Evolutionary conservation across 169 alveolate species (phyloP).

Genomic region (Cryptosporidium xiaoi): DNA sequence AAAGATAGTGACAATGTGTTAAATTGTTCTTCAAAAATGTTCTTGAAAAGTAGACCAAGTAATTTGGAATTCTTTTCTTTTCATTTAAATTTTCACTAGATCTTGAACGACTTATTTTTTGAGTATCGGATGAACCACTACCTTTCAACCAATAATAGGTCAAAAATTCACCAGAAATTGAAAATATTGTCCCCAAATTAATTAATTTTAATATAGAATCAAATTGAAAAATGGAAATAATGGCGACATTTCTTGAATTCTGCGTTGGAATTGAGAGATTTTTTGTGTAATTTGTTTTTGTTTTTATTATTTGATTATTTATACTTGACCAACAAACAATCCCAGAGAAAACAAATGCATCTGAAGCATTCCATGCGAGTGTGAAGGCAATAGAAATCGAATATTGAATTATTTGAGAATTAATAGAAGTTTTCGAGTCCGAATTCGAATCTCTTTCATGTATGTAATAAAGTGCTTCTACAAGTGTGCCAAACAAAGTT

Average conservation of each 20-base stretch:
- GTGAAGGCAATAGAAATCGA: conserved; percentile 33
- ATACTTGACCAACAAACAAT: conserved; percentile 53
- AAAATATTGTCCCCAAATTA: conserved; percentile 14
- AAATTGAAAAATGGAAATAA: conserved; percentile 47
- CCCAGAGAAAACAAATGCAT: conserved; percentile 64
- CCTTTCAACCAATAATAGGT: conserved; percentile 28
- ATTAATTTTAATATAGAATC: conserved; percentile 8
- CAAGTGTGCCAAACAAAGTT: conserved; percentile 19
- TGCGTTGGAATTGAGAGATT: not conserved
- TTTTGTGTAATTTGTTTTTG: not conserved
- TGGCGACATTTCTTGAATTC: conserved; percentile 34
- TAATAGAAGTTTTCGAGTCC: not conserved
- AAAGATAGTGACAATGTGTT: not conserved
- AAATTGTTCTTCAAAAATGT: conserved; percentile 10
- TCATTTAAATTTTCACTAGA: not conserved
- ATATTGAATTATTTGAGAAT: conserved; percentile 23
- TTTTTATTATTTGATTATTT: conserved; percentile 18
- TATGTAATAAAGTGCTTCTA: conserved; percentile 19
- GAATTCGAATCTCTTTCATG: not conserved
- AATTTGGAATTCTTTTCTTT: conserved; percentile 9
- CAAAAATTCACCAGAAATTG: conserved; percentile 32
- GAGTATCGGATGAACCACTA: not conserved
- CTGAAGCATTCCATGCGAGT: conserved; percentile 69
- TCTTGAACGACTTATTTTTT: not conserved
- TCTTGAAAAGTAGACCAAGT: conserved; percentile 41